Evolutionary conservation across 164 flowering plant species (phyloP).

Genomic region (Dillenia turbinata): DNA sequence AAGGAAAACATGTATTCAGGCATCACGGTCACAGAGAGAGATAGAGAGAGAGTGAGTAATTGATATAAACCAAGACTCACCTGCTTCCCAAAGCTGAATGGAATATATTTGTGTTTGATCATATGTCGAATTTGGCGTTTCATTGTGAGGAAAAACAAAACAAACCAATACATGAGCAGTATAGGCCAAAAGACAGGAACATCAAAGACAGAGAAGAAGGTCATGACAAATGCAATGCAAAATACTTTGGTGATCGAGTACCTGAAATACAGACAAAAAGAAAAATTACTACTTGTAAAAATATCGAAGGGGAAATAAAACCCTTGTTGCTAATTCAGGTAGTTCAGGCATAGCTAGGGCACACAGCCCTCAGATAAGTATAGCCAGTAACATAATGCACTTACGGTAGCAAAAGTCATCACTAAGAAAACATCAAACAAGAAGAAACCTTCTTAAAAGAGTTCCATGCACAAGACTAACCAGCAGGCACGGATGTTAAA

Average conservation of each 20-base stretch:
- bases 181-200: conserved; percentile 55
- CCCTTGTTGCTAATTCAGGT: not conserved
- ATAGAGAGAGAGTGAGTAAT: not conserved
- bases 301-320: not conserved
- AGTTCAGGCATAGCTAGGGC: not conserved
- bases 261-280: conserved; percentile 16
- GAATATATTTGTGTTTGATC: conserved; percentile 44
- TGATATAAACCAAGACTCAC: conserved; percentile 6
- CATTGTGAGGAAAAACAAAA: conserved; percentile 46
- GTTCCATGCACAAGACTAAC: too few relatives aligned
- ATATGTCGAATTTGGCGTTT: conserved; percentile 48
- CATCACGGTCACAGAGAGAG: too few relatives aligned
- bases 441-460: too few relatives aligned
- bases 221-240: conserved; percentile 30
- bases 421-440: too few relatives aligned
- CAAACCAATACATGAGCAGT: conserved; percentile 45
- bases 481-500: too few relatives aligned
- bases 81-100: conserved; percentile 47
- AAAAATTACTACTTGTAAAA: not conserved
- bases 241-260: conserved; percentile 35
- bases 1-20: not conserved
- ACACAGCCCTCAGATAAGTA: too few relatives aligned
- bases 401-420: too few relatives aligned
- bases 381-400: too few relatives aligned
- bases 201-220: conserved; percentile 45